Evolutionary conservation across 2,329 filamentous ascomycete species (phyloP).

Genomic region (Torrubiellomyces zombiae): DNA sequence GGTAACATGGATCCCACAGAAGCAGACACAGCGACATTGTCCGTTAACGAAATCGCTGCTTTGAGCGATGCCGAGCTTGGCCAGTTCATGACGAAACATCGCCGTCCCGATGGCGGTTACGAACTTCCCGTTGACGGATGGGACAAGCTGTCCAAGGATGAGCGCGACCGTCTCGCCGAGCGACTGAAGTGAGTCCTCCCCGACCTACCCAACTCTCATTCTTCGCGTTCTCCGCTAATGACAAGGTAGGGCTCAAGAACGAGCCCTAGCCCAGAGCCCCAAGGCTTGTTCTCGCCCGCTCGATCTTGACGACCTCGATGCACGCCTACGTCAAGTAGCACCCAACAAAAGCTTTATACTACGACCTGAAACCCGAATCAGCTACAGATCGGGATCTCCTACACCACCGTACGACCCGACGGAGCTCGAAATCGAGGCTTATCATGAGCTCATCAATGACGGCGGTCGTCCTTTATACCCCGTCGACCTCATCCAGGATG

Average conservation of each 20-base stretch:
- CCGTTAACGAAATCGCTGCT: constrained; percentile 2
- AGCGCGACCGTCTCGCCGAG: constrained; percentile 3
- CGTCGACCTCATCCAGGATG: neutral
- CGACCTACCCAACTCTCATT: neutral
- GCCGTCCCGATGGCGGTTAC: constrained; percentile 4
- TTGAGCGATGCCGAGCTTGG: constrained; percentile 6
- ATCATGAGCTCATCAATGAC: constrained; percentile 1
- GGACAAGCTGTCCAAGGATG: constrained; percentile 5
- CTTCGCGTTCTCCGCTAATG: neutral
- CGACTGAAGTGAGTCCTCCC: constrained; percentile 4
- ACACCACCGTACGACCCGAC: no score
- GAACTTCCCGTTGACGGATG: constrained; percentile 5
- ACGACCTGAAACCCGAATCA: no score
- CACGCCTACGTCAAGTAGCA: constrained; percentile 4
- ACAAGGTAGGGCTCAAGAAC: constrained; percentile 1
- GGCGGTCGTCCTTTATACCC: constrained; percentile 1
- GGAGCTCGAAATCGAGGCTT: neutral
- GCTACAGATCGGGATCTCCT: no score
- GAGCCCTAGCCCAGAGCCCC: no score
- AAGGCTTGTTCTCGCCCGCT: constrained; percentile 4
- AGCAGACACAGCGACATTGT: no score
- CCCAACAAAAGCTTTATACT: neutral
- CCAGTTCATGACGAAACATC: constrained; percentile 5
- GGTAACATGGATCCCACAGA: no score
- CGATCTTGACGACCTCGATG: constrained; percentile 7